Conservation (phyloP, 2,329 filamentous ascomycete species). For the Diaporthe citrichinensis region DNA sequence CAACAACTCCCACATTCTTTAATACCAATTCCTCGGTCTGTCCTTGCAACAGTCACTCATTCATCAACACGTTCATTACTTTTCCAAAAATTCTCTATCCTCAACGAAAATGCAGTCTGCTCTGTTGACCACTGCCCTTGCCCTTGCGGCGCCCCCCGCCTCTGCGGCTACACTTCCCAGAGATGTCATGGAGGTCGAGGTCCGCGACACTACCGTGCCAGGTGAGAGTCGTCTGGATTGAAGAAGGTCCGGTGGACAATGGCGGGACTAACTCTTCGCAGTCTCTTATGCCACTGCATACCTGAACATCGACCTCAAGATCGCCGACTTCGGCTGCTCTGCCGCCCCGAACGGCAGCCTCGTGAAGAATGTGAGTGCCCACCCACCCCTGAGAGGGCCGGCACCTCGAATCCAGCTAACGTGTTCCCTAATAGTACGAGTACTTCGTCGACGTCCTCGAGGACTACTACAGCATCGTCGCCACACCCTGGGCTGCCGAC, state of each 20-base stretch:
- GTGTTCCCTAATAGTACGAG: neutral
- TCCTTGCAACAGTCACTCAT: neutral
- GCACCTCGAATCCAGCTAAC: neutral
- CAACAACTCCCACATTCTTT: neutral
- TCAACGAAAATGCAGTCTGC: constrained; percentile 1
- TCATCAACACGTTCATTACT: constrained; percentile 7
- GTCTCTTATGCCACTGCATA: constrained; percentile 29
- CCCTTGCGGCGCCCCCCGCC: constrained; percentile 11
- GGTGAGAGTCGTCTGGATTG: neutral
- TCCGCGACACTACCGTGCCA: constrained; percentile 16
- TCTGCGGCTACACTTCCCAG: constrained; percentile 13
- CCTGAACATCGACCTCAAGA: constrained; percentile 26
- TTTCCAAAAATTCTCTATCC: neutral
- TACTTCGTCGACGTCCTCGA: constrained; percentile 36
- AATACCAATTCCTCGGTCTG: neutral
- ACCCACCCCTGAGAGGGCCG: neutral
- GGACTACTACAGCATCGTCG: constrained; percentile 26
- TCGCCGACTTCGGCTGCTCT: constrained; percentile 30
- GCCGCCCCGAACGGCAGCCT: constrained; percentile 7
- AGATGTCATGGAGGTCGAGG: constrained; percentile 1
- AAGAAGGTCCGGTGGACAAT: neutral
- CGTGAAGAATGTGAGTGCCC: constrained; percentile 2
- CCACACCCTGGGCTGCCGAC: constrained; percentile 25
- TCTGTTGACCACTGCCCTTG: constrained; percentile 9
- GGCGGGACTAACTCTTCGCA: neutral